Evolutionary conservation across 768 basidiomycete genomes (phyloP).

Genomic region (Paxillus involutus): DNA sequence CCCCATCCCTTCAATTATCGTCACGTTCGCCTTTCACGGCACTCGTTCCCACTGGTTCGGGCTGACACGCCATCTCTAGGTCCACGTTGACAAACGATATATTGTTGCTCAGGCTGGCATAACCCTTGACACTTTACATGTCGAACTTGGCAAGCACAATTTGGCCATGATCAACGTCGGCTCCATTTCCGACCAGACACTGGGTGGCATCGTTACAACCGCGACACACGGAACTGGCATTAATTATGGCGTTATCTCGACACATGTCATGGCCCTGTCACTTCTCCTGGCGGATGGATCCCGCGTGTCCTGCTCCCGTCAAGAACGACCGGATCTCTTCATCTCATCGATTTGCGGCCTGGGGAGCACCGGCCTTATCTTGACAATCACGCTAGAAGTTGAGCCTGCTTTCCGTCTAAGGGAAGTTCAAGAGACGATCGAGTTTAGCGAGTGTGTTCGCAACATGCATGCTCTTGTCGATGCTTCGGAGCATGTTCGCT

Average conservation of each 20-base stretch:
- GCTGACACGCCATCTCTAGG: conserved; percentile 38
- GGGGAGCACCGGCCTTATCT: conserved; percentile 86
- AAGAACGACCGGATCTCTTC: conserved; percentile 73
- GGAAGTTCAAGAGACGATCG: conserved; percentile 62
- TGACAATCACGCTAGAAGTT: conserved; percentile 74
- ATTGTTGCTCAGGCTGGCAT: conserved; percentile 79
- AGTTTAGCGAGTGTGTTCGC: conserved; percentile 62
- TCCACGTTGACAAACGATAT: conserved; percentile 64
- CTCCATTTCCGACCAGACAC: conserved; percentile 94
- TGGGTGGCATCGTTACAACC: conserved; percentile 90
- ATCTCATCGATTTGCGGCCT: conserved; percentile 88
- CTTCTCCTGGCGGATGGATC: conserved; percentile 78
- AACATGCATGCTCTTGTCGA: conserved; percentile 54
- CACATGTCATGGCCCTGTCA: conserved; percentile 72
- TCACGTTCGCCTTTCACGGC: background rate
- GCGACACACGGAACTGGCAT: conserved; percentile 94
- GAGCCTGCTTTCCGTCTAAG: conserved; percentile 80
- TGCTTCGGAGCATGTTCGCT: conserved; percentile 84
- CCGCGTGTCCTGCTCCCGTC: conserved; percentile 63
- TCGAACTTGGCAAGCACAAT: conserved; percentile 56
- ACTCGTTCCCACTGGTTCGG: background rate
- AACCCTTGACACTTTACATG: conserved; percentile 72
- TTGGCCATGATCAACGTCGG: conserved; percentile 93
- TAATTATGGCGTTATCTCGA: conserved; percentile 76
- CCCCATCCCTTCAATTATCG: background rate